Percentiles rank a stretch among this genome's conserved stretches.
phyloP scores from a whole-genome alignment of 352 stramenopile species.

The Phytophthora capsici region DNA sequence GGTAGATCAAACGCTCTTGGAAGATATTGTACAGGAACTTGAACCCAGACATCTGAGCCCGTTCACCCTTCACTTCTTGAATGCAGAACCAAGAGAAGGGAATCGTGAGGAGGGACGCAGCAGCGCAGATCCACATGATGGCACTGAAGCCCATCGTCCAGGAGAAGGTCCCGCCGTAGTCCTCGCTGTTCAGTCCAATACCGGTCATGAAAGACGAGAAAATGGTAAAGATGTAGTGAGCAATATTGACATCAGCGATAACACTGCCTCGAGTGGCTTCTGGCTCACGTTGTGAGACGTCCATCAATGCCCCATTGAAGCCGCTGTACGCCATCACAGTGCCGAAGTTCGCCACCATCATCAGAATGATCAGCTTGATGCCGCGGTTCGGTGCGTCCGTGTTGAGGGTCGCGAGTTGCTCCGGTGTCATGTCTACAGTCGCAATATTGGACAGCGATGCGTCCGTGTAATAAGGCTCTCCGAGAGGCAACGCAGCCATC shows the following conservation, averaged over 20 bases:
- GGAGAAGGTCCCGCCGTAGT: slow-evolving; percentile 57
- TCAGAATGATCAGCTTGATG: slow-evolving; percentile 59
- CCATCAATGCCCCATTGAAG: slow-evolving; percentile 65
- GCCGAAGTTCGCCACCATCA: slow-evolving; percentile 77
- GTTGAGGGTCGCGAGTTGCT: slow-evolving; percentile 46
- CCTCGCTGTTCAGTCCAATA: slow-evolving; percentile 45
- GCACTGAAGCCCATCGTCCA: slow-evolving; percentile 64
- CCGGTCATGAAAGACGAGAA: slow-evolving; percentile 52
- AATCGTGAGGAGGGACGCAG: slow-evolving; percentile 35
- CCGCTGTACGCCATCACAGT: slow-evolving; percentile 81
- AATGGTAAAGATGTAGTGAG: slow-evolving; percentile 45
- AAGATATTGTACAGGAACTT: slow-evolving; percentile 53
- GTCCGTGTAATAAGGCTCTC: slow-evolving; percentile 53
- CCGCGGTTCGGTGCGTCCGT: slow-evolving; percentile 44
- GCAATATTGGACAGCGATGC: slow-evolving; percentile 28
- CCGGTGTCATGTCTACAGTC: slow-evolving; percentile 36
- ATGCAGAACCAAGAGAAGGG: slow-evolving; percentile 50
- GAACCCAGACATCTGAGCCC: slow-evolving; percentile 24
- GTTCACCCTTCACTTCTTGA: slow-evolving; percentile 39
- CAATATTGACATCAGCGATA: slow-evolving; percentile 41
- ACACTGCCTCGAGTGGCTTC: slow-evolving; percentile 41
- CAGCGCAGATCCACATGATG: slow-evolving; percentile 53
- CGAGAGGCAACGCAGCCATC: slow-evolving; percentile 51
- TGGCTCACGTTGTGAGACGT: slow-evolving; percentile 56
- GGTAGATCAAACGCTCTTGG: slow-evolving; percentile 50